Evolutionary conservation across 2,329 filamentous ascomycete species (phyloP), one percentile per base, ranked within the genome.

Genomic region (Pestalotiopsis sp.): DNA sequence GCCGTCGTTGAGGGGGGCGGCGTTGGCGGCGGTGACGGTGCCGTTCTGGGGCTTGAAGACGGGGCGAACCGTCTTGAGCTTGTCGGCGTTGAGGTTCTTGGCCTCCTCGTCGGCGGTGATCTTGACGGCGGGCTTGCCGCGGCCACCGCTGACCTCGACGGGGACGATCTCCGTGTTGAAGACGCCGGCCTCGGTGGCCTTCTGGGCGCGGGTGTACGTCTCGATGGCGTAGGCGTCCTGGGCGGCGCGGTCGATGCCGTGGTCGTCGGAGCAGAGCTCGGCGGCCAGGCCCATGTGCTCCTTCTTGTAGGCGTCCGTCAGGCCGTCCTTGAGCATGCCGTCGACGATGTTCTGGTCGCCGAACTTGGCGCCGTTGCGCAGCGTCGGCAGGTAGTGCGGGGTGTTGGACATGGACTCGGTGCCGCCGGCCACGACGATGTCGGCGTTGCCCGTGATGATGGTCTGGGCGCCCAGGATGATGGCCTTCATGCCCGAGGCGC

Each of bases 371-470:
- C 96, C 96, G 74, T 84, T 92, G 81, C 96, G 93, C 76, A 97
- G 87, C 81, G 86, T 93, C 73, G 94, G 93, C 66, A 98, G 92
- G 86, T 99, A 99, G 86, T 99, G 95, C 65, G 96, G 96, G 67
- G 92, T 88, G 85, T 98, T 98, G 79, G 95, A 97, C 96, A 99
- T 99, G 86, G 94, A 97, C 86, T 99, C 96, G 74, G 95, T 91
- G 76, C 96, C 96, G 78, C 95, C 96, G 73, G 95, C 96, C 70
- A 99, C 94, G 73, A 99, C 91, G 73, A 98, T 91, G 75, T 94
- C 91, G 73, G 95, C 95, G 80, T 94, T 97, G 75, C 96, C 95
- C 67, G 95, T 97, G 81, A 98, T 94, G 85, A 99, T 99, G 76
- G 95, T 98, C 84, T 98, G 96, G 65, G 95, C 94, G 75, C 93